Conservation (phyloP, 73 alveolate genomes). For the Stentor roeselii region DNA sequence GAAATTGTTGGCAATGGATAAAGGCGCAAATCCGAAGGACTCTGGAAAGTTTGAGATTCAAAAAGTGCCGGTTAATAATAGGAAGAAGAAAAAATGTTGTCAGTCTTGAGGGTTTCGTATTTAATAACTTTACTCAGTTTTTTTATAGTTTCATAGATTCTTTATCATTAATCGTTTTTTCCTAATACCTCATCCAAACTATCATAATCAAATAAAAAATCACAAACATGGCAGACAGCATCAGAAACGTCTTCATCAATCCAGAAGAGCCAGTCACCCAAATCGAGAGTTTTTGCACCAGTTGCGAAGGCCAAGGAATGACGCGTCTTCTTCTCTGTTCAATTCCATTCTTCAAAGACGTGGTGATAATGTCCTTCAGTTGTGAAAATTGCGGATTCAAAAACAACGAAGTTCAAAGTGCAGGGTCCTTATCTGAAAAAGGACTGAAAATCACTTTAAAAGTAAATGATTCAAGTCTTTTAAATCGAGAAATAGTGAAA, state of each 20-base stretch:
- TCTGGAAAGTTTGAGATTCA: background rate
- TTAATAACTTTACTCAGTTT: too few relatives aligned
- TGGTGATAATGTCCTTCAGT: constrained; percentile 84
- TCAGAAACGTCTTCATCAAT: constrained; percentile 7
- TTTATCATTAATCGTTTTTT: too few relatives aligned
- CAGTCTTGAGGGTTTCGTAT: too few relatives aligned
- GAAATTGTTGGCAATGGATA: background rate
- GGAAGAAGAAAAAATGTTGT: too few relatives aligned
- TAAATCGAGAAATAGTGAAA: constrained; percentile 91
- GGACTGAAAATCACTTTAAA: constrained; percentile 35
- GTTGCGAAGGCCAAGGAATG: constrained; percentile 86
- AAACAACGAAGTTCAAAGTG: constrained; percentile 91
- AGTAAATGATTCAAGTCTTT: constrained; percentile 65
- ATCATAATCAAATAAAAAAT: too few relatives aligned
- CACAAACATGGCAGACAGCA: too few relatives aligned
- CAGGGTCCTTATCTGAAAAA: constrained; percentile 59
- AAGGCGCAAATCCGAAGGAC: background rate
- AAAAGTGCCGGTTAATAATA: background rate
- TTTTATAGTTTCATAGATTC: too few relatives aligned
- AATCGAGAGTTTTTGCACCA: constrained; percentile 89
- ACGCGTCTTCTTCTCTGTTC: constrained; percentile 86
- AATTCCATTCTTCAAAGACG: constrained; percentile 95
- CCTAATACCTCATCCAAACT: too few relatives aligned
- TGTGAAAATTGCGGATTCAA: constrained; percentile 94
- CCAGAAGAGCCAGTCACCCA: constrained; percentile 74